phyloP scores from a whole-genome alignment of 2,329 filamentous ascomycete genomes.

The Sordariomycetes sp. region DNA sequence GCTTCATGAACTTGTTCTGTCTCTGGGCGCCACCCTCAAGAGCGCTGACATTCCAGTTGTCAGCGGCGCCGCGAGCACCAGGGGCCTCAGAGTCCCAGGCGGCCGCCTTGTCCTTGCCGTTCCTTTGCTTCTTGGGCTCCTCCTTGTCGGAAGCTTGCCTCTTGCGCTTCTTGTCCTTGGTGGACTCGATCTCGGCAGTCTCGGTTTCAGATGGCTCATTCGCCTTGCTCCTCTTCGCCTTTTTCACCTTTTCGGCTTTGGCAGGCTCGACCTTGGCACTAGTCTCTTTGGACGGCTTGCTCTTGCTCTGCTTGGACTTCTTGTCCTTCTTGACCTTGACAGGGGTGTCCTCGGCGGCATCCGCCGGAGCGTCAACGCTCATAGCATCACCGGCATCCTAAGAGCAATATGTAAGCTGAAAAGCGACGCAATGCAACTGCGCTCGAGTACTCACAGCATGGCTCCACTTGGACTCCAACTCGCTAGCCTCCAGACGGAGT shows the following conservation, averaged over 20 bases:
- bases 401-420: not conserved
- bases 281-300: too few species aligned
- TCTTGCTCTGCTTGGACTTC: too few species aligned
- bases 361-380: not conserved
- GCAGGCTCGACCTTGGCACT: not conserved
- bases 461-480: not conserved
- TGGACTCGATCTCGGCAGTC: constrained; percentile 10
- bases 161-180: constrained; percentile 9
- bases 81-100: not conserved
- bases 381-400: not conserved
- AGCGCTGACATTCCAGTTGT: constrained; percentile 38
- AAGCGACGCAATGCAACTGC: not conserved
- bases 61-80: constrained; percentile 10
- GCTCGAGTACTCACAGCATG: not conserved
- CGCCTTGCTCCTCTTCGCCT: constrained; percentile 5
- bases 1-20: constrained; percentile 42
- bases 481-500: not conserved
- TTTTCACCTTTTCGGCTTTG: constrained; percentile 9
- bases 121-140: constrained; percentile 10
- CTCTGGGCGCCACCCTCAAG: constrained; percentile 36
- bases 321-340: constrained; percentile 5
- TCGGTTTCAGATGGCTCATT: not conserved
- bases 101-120: constrained; percentile 10
- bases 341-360: not conserved
- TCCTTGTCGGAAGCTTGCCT: not conserved